Conservation (phyloP, 768 basidiomycete species). For the Mycena pura region DNA sequence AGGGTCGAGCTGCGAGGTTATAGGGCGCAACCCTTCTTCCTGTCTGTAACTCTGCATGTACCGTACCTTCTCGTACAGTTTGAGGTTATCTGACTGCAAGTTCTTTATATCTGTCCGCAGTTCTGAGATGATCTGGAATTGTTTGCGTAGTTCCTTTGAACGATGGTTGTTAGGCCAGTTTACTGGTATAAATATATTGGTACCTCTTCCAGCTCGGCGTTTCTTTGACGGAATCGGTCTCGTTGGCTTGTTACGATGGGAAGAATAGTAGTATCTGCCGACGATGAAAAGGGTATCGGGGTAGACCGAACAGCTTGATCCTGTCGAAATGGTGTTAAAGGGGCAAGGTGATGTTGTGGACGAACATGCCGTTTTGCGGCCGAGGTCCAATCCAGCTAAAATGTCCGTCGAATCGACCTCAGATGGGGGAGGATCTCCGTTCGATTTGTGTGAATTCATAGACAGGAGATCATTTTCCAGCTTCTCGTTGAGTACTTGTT, state of each 20-base stretch:
- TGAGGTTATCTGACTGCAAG: slow-evolving; percentile 94
- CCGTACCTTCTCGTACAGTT: slow-evolving; percentile 97
- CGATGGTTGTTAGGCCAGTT: background rate
- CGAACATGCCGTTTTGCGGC: slow-evolving; percentile 56
- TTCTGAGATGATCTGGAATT: slow-evolving; percentile 93
- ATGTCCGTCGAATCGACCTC: slow-evolving; percentile 54
- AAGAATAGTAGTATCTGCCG: slow-evolving; percentile 93
- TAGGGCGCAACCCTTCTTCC: slow-evolving; percentile 61
- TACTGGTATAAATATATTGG: too few relatives aligned
- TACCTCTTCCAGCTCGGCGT: slow-evolving; percentile 96
- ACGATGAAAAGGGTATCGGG: slow-evolving; percentile 72
- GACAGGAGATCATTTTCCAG: slow-evolving; percentile 91
- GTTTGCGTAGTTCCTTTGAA: slow-evolving; percentile 95
- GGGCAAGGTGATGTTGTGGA: background rate
- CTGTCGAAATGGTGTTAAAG: slow-evolving; percentile 24
- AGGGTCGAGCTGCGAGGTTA: slow-evolving; percentile 71
- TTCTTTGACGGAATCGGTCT: slow-evolving; percentile 96
- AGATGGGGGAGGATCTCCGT: slow-evolving; percentile 40
- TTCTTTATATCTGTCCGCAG: slow-evolving; percentile 91
- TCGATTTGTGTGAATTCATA: slow-evolving; percentile 67
- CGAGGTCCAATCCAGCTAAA: slow-evolving; percentile 76
- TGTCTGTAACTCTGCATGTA: slow-evolving; percentile 98
- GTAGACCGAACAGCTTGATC: slow-evolving; percentile 54
- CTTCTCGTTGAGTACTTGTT: slow-evolving; percentile 83
- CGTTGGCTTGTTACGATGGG: slow-evolving; percentile 98